These are phyloP conservation scores for Ophiocytium majus DNA, from an alignment of 352 stramenopile genomes.

Conservation along the genomic window DNA sequence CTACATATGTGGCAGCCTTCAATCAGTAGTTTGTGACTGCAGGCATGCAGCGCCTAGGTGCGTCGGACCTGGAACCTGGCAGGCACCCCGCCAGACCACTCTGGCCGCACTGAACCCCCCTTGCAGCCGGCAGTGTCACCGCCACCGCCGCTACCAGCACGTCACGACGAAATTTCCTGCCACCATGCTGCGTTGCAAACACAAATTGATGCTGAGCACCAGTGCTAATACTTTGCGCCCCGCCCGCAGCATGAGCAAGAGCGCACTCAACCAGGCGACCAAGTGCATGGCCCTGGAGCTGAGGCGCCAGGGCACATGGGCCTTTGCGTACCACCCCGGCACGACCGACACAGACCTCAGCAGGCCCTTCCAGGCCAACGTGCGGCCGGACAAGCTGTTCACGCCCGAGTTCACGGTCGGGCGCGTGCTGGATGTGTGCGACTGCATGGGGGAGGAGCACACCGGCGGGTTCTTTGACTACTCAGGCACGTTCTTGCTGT, in stretches of 20 bases:
- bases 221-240: no score
- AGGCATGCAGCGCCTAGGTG: no score
- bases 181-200: no score
- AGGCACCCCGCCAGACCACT: no score
- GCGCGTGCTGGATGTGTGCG: slow-evolving; percentile 64
- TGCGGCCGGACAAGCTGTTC: slow-evolving; percentile 66
- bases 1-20: no score
- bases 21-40: no score
- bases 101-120: no score
- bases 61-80: no score
- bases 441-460: slow-evolving; percentile 66
- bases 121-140: no score
- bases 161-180: no score
- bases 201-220: no score
- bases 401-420: slow-evolving; percentile 68
- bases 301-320: slow-evolving; percentile 62
- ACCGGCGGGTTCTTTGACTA: slow-evolving; percentile 70
- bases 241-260: slow-evolving; percentile 28
- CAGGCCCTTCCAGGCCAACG: slow-evolving; percentile 69
- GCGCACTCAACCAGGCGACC: slow-evolving; percentile 72
- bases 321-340: slow-evolving; percentile 69
- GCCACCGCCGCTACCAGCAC: no score
- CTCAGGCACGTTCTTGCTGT: slow-evolving; percentile 66
- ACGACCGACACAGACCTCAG: slow-evolving; percentile 74
- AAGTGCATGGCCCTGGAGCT: slow-evolving; percentile 68